These are phyloP conservation scores for Brassica nigra DNA, from an alignment of 345 rosid species.

Conservation along the genomic window DNA sequence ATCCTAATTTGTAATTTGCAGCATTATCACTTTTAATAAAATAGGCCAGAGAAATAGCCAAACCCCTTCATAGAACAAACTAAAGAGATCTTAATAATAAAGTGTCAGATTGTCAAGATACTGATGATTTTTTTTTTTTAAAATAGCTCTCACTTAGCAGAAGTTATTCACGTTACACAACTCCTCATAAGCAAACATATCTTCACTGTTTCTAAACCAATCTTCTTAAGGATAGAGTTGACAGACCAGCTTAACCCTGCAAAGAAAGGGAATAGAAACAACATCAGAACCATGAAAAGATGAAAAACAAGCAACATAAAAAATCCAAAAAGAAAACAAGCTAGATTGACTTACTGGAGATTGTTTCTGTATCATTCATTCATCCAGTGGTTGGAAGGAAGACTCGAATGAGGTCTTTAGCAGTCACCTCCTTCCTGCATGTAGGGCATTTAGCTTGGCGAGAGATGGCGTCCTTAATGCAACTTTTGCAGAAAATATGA, in stretches of 20 bases:
- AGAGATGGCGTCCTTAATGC: conserved; percentile 65
- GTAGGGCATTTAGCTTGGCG: conserved; percentile 78
- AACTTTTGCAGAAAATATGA: conserved; percentile 84
- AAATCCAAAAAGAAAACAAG: neutral
- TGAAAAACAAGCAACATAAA: neutral
- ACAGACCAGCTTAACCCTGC: too few species aligned
- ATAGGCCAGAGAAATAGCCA: too few species aligned
- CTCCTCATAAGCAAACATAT: too few species aligned
- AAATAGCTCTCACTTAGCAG: too few species aligned
- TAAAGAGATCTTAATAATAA: too few species aligned
- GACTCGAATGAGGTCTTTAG: conserved; percentile 72
- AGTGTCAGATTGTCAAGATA: too few species aligned
- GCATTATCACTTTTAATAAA: too few species aligned
- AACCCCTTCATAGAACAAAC: too few species aligned
- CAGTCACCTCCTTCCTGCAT: conserved; percentile 71
- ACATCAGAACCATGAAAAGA: neutral
- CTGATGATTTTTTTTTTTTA: too few species aligned
- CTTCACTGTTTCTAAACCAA: too few species aligned
- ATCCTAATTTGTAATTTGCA: too few species aligned
- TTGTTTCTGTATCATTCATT: conserved; percentile 29
- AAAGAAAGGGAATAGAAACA: neutral
- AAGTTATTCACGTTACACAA: neutral
- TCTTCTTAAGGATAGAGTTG: too few species aligned
- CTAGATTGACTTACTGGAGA: conserved; percentile 15
- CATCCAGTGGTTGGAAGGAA: conserved; percentile 76